Evolutionary conservation across 805 yeast species (phyloP), one percentile per base, ranked within the genome.

Genomic region (Candida stauntonica): DNA sequence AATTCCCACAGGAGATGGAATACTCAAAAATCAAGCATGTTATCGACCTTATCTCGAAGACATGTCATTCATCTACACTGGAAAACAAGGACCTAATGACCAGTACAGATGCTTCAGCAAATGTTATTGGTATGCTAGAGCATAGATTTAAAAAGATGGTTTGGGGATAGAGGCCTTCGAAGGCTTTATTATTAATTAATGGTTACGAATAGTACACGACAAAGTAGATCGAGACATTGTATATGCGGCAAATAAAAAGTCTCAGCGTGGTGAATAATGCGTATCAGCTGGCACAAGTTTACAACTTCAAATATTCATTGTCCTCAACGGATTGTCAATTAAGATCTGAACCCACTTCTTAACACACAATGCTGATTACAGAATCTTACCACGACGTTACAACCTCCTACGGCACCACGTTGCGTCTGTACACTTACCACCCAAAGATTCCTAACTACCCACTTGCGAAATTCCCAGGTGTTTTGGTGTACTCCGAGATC

Each of bases 381-480:
- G 93, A 84, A 57, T 57, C 76, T 3, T 76, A 55, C 55, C 72
- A 71, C 44, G 93, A 84, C 54, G 78, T 83, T 28, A 55, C 63
- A 44, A 83, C 93, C 8, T 73, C 84, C 2, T 69, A 69, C 43
- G 84, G 79, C 19, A 79, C 87, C 13, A 73, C 77, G 20, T 72
- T 84, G 72, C 69, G 93, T 40, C 63, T 84, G 29, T 79, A 66
- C 60, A 70, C 75, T 16, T 83, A 60, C 59, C 83, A 79, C 36
- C 94, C 94, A 12, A 73, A 68, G 48, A 70, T 84, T 36, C 74
- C 79, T 28, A 79, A 79, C 38, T 83, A 81, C 61, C 91, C 93
- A n/a, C 61, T 70, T 28, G 93, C 85, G 39, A 79, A 77, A 55
- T 84, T 83, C 54, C 93, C 94, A 1, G 94, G 84, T 28, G 93